Base-by-base conservation (phyloP, 441 rosid genomes). In the Adansonia rubrostipa region DNA sequence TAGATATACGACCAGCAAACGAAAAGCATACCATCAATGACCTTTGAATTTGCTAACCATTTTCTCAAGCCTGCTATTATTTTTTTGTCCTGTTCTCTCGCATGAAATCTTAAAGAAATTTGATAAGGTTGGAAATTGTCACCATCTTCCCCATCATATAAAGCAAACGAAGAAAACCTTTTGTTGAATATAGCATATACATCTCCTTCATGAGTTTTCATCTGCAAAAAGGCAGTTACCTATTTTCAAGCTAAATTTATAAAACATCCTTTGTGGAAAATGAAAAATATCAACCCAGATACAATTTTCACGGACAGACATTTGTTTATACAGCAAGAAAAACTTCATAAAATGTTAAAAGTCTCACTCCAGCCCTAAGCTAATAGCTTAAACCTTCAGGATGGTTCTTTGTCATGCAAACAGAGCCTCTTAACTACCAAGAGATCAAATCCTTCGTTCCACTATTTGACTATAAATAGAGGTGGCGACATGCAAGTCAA, bases 171-270 rank as follows among this genome's bases (percentile, higher is more conserved):
- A 73, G 98, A 88, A 67, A 78, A 75, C 71, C 66, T 68, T 84
- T 88, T 88, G 83, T 88, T 82, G 87, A 83, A 92, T 33, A 87
- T 80, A 62, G 93, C 96, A 87, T 83, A 85, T 7, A 86, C 89
- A 74, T 80, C 89, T 8, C 82, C 78, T 13, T 84, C 79, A 76
- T 82, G 88, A 40, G 50, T 56, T 82, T 83, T 82, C 80, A 96
- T 89, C 99, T 96, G 94, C 85, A 79, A 8, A 42, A 65, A 19
- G 70, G 60, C 17, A 62, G 15, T 36, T 65, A 47, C 72, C 75
- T 65, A n/a, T 17, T 62, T 76, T 73, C 62, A 58, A 66, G 63
- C 24, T 56, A 54, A 45, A 77, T 24, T 8, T 17, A 77, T 9
- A 68, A 74, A 74, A 74, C 44, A 19, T n/a, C 44, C 45, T 47